Evolutionary conservation across 768 basidiomycete genomes (phyloP).

Genomic region (Boletus sp.): DNA sequence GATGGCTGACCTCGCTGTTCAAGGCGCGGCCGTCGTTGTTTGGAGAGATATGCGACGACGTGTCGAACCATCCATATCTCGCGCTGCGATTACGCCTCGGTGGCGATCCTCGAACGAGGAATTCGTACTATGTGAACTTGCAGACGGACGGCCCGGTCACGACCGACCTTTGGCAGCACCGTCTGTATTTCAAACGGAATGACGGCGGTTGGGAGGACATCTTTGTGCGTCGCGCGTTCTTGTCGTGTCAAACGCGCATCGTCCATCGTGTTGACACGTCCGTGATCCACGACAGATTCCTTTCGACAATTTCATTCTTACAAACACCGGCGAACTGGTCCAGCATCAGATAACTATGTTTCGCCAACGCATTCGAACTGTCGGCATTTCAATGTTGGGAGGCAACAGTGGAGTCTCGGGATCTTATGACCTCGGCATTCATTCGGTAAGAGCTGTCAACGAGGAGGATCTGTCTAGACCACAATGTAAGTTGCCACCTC

Average conservation of each 20-base stretch:
- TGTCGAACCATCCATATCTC: conserved; percentile 77
- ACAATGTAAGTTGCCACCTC: conserved; percentile 25
- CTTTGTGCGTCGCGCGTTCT: conserved; percentile 52
- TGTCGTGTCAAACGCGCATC: background rate
- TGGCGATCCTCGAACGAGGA: conserved; percentile 73
- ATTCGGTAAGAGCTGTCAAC: conserved; percentile 79
- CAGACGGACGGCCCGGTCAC: conserved; percentile 83
- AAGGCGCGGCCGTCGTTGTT: conserved; percentile 81
- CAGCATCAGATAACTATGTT: conserved; percentile 74
- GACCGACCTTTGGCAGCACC: conserved; percentile 93
- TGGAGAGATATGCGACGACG: conserved; percentile 82
- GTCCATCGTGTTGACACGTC: conserved; percentile 1
- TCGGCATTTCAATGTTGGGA: conserved; percentile 87
- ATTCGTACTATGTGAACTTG: conserved; percentile 91
- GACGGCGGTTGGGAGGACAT: conserved; percentile 80
- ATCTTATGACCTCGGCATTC: conserved; percentile 78
- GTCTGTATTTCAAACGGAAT: conserved; percentile 71
- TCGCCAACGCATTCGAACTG: conserved; percentile 68
- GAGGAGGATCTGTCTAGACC: conserved; percentile 54
- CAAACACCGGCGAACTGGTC: conserved; percentile 70
- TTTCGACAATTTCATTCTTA: conserved; percentile 70
- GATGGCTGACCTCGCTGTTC: background rate
- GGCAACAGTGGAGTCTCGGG: conserved; percentile 77
- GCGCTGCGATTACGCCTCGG: conserved; percentile 74
- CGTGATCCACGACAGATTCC: conserved; percentile 58